Percentiles rank a stretch among this genome's conserved stretches.
Evolutionary conservation across 805 yeast genomes (phyloP).

Genomic region (Saccharomycopsis sp.): DNA sequence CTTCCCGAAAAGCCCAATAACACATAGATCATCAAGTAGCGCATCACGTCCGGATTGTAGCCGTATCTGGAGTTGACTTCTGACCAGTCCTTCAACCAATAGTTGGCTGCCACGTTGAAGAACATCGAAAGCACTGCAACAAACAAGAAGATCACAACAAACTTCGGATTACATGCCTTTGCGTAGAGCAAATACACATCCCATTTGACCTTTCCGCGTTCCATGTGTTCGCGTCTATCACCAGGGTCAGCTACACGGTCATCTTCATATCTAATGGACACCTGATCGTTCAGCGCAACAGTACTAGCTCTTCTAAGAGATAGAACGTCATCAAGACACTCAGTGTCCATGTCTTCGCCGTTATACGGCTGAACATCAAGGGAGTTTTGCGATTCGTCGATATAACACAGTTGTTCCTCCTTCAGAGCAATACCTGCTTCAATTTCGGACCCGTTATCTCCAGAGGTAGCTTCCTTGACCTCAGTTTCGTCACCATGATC

Average conservation of each 20-base stretch:
- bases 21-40: slow-evolving; percentile 70
- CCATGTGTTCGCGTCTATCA: slow-evolving; percentile 62
- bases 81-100: slow-evolving; percentile 98
- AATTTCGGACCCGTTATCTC: slow-evolving; percentile 15
- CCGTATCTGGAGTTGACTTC: slow-evolving; percentile 72
- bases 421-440: slow-evolving; percentile 16
- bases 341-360: no score
- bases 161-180: slow-evolving; percentile 70
- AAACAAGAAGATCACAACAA: slow-evolving; percentile 50
- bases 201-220: slow-evolving; percentile 93
- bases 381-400: no score
- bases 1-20: slow-evolving; percentile 68
- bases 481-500: slow-evolving; percentile 25
- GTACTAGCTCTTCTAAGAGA: slow-evolving; percentile 61
- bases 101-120: slow-evolving; percentile 60
- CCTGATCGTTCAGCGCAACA: slow-evolving; percentile 34
- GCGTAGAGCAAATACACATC: slow-evolving; percentile 77
- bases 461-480: slow-evolving; percentile 3
- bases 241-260: slow-evolving; percentile 32
- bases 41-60: slow-evolving; percentile 63
- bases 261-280: slow-evolving; percentile 30
- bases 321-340: slow-evolving; percentile 25
- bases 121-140: slow-evolving; percentile 54
- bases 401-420: no score
- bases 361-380: no score